phyloP scores from a whole-genome alignment of 441 rosid genomes.

The Francoa sonchifolia region DNA sequence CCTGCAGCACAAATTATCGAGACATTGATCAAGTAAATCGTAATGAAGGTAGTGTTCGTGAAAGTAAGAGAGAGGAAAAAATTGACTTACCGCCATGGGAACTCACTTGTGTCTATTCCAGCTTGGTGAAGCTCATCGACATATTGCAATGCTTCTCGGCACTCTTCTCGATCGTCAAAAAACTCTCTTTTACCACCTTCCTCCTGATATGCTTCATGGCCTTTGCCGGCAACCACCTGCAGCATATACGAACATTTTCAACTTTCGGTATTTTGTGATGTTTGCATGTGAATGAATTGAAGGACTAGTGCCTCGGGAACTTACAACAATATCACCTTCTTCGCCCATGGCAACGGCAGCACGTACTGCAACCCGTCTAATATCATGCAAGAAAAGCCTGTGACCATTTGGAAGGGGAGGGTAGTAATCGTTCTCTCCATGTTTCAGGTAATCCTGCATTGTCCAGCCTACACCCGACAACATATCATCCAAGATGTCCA shows the following conservation, averaged over 20 bases:
- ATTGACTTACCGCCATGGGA: constrained; percentile 86
- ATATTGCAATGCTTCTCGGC: constrained; percentile 81
- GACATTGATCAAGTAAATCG: too few relatives aligned
- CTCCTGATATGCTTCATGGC: constrained; percentile 71
- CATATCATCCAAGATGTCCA: constrained; percentile 96
- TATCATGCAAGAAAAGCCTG: constrained; percentile 69
- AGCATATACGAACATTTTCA: constrained; percentile 1
- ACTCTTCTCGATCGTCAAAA: constrained; percentile 83
- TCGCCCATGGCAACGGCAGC: constrained; percentile 94
- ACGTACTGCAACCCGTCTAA: constrained; percentile 80
- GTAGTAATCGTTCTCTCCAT: constrained; percentile 75
- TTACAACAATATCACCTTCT: constrained; percentile 96
- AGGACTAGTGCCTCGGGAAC: constrained; percentile 21
- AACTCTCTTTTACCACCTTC: constrained; percentile 75
- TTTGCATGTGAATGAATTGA: background rate
- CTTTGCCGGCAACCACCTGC: constrained; percentile 88
- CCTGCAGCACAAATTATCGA: constrained; percentile 26
- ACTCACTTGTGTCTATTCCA: constrained; percentile 93
- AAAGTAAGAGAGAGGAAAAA: background rate
- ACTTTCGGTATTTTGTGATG: background rate
- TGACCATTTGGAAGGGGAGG: constrained; percentile 87
- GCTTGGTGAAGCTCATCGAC: constrained; percentile 93
- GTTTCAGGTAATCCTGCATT: constrained; percentile 79
- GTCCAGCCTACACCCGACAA: constrained; percentile 86
- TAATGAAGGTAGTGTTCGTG: background rate